Conservation (phyloP, 352 stramenopile genomes). For the Blastocystis sp. region DNA sequence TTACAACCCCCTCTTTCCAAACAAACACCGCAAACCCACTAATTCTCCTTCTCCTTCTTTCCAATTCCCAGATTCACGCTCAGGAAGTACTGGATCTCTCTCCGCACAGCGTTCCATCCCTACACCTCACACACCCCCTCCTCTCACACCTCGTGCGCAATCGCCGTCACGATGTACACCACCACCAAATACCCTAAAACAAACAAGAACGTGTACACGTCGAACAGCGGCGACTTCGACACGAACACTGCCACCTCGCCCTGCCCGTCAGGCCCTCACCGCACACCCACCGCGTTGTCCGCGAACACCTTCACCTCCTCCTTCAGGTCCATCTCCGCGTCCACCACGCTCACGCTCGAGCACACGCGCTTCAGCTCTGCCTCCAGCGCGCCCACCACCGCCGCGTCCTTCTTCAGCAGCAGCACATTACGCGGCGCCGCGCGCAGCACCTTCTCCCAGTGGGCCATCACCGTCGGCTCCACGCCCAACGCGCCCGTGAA, state of each 20-base stretch:
- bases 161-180: slow-evolving; percentile 8
- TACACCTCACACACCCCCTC: no score
- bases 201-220: slow-evolving; percentile 42
- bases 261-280: not conserved
- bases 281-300: slow-evolving; percentile 8
- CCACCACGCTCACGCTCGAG: not conserved
- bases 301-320: slow-evolving; percentile 56
- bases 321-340: slow-evolving; percentile 56
- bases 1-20: no score
- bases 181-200: slow-evolving; percentile 25
- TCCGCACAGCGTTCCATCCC: not conserved
- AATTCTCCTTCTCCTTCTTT: slow-evolving; percentile 28
- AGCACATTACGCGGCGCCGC: not conserved
- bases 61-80: not conserved
- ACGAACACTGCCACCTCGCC: slow-evolving; percentile 26
- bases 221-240: slow-evolving; percentile 44
- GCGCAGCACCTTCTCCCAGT: slow-evolving; percentile 10
- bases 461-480: not conserved
- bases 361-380: not conserved
- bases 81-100: not conserved
- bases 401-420: not conserved
- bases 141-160: not conserved
- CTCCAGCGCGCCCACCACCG: slow-evolving; percentile 13
- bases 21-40: not conserved
- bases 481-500: slow-evolving; percentile 16